phyloP scores from a whole-genome alignment of 78 protist genomes.

The Emiliania huxleyi region DNA sequence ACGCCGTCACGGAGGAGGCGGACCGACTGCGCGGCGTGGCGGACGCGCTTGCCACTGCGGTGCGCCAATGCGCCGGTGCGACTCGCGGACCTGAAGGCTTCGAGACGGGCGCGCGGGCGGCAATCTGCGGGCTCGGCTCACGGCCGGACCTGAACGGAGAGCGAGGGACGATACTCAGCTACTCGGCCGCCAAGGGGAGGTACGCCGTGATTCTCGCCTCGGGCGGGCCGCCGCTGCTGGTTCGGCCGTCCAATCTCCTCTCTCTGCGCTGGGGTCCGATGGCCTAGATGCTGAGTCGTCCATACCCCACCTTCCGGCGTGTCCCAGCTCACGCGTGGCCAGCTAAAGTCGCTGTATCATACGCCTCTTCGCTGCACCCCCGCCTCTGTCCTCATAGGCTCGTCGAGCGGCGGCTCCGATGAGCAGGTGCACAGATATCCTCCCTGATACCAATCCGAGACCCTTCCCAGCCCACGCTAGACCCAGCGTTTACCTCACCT shows the following conservation, averaged over 20 bases:
- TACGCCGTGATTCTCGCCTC: background rate
- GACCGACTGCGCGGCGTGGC: background rate
- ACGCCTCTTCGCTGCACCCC: too few relatives aligned
- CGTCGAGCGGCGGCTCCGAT: too few relatives aligned
- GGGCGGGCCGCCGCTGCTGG: background rate
- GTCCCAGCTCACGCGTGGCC: too few relatives aligned
- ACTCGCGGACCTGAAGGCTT: background rate
- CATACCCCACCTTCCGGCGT: too few relatives aligned
- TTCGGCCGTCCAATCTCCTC: background rate
- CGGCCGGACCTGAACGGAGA: background rate
- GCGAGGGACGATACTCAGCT: background rate
- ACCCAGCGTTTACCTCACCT: too few relatives aligned
- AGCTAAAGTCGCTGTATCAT: too few relatives aligned
- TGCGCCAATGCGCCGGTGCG: background rate
- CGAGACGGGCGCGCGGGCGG: background rate
- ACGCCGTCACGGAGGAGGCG: background rate
- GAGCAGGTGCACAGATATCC: too few relatives aligned
- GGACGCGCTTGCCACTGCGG: background rate
- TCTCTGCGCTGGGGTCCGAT: too few relatives aligned
- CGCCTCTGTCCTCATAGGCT: too few relatives aligned
- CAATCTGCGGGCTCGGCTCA: background rate
- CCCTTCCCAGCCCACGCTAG: too few relatives aligned
- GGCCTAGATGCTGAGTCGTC: too few relatives aligned
- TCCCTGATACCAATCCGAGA: too few relatives aligned
- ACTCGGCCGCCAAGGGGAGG: background rate